phyloP scores from a whole-genome alignment of 306 rosid species.

The Myrica gale region DNA sequence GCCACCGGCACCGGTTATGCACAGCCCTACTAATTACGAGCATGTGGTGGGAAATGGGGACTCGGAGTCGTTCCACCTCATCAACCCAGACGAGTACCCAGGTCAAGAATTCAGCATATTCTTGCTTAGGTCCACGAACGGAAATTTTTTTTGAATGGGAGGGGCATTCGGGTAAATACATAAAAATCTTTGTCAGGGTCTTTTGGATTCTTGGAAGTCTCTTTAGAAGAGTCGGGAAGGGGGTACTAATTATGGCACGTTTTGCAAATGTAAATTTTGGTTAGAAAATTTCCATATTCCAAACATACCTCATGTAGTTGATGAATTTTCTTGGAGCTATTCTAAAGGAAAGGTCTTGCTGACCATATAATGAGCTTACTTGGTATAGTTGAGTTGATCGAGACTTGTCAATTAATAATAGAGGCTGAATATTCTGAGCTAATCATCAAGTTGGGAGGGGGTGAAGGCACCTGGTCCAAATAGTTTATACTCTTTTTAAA shows the following conservation, averaged over 20 bases:
- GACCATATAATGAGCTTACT: no score
- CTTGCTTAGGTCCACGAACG: conserved; percentile 73
- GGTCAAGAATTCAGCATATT: conserved; percentile 91
- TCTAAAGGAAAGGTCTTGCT: no score
- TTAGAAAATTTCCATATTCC: no score
- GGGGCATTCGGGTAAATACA: conserved; percentile 12
- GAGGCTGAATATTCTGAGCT: neutral
- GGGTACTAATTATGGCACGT: neutral
- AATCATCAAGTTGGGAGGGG: neutral
- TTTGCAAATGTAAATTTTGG: no score
- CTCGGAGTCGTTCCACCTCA: conserved; percentile 85
- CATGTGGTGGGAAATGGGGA: conserved; percentile 84
- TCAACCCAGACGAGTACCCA: conserved; percentile 82
- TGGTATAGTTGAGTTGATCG: no score
- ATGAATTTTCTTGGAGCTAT: no score
- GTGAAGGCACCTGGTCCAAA: conserved; percentile 4
- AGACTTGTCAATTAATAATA: neutral
- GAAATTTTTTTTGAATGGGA: conserved; percentile 22
- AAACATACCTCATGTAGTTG: no score
- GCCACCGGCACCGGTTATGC: no score
- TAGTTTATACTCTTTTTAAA: conserved; percentile 1
- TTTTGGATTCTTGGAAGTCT: neutral
- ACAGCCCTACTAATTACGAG: conserved; percentile 78
- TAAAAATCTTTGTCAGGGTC: neutral
- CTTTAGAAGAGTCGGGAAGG: neutral